Evolutionary conservation across 2,329 filamentous ascomycete species (phyloP), one percentile per base, ranked within the genome.

Genomic region (Gyromitra esculenta): DNA sequence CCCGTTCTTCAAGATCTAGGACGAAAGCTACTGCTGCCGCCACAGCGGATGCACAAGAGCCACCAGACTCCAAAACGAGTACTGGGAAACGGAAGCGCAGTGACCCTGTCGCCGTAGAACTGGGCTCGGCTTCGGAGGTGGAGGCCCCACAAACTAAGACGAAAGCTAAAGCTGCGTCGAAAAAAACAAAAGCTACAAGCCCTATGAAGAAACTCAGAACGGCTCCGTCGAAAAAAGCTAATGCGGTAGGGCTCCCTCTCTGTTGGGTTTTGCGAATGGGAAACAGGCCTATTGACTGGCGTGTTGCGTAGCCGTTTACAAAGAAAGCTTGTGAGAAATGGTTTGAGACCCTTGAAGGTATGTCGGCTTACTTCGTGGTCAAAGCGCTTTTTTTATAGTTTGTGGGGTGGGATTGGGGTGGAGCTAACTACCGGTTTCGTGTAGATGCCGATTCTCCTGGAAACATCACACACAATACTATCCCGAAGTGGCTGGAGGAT

Each of bases 401-500:
- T 37, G 7, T 5, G 8, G 31, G 13, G 25, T 1, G 39, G 56
- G 21, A 31, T n/a, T 13, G 25, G 64, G 37, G 15, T 21, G 15
- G 18, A 50, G 39, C 70, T 73, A 52, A 73, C 45, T 65, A 3
- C 45, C 41, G 39, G 57, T 31, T 31, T n/a, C 15, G 37, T 21
- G 13, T 57, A 75, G 72, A 75, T 60, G 39, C 48, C 7, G 48
- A 75, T 52, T 64, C 57, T 35, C 65, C 50, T 13, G 72, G 72
- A 18, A 57, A 52, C n/a, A 75, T 75, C n/a, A 75, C 72, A 8
- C 41, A 70, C 31, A 71, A 57, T 9, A 75, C 72, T 54, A 75
- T 75, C 35, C 66, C 66, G 35, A 50, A 48, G 41, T 79, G 78
- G 79, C 54, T 80, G 21, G 52, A 78, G 25, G 74, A 77, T 7